phyloP scores from a whole-genome alignment of 164 flowering plant species.

The Umbilicus rupestris region DNA sequence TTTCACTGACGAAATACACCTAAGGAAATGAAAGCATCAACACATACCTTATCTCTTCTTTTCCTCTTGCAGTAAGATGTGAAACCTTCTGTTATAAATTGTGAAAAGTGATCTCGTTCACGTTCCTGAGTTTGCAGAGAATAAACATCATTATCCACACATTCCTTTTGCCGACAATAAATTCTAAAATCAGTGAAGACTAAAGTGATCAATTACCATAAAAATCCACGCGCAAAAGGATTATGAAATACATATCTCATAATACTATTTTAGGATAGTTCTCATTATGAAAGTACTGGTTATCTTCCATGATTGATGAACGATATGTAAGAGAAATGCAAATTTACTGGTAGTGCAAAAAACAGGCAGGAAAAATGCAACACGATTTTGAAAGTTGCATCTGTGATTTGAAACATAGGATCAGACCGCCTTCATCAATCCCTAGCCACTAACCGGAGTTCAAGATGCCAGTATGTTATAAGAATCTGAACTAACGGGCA shows the following conservation, averaged over 20 bases:
- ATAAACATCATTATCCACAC: constrained; percentile 2
- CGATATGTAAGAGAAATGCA: too few species aligned
- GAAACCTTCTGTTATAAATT: constrained; percentile 92
- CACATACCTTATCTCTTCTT: constrained; percentile 82
- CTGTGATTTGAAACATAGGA: too few species aligned
- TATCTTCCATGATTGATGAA: neutral
- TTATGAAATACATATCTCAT: neutral
- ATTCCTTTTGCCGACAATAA: neutral
- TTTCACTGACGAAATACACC: neutral
- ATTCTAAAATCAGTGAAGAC: neutral
- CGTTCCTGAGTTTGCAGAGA: constrained; percentile 47
- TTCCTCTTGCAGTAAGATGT: constrained; percentile 95
- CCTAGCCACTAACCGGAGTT: too few species aligned
- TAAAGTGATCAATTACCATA: neutral
- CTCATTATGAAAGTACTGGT: neutral
- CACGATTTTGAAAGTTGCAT: neutral
- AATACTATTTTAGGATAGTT: neutral
- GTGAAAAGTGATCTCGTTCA: constrained; percentile 94
- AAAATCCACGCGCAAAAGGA: neutral
- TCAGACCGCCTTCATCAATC: too few species aligned
- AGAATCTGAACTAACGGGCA: too few species aligned
- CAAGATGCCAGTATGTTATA: too few species aligned
- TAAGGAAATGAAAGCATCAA: neutral
- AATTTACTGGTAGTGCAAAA: neutral
- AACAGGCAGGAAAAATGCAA: neutral